These are phyloP conservation scores for Datura wrightii DNA, from an alignment of 257 asterid genomes.

Conservation along the genomic window DNA sequence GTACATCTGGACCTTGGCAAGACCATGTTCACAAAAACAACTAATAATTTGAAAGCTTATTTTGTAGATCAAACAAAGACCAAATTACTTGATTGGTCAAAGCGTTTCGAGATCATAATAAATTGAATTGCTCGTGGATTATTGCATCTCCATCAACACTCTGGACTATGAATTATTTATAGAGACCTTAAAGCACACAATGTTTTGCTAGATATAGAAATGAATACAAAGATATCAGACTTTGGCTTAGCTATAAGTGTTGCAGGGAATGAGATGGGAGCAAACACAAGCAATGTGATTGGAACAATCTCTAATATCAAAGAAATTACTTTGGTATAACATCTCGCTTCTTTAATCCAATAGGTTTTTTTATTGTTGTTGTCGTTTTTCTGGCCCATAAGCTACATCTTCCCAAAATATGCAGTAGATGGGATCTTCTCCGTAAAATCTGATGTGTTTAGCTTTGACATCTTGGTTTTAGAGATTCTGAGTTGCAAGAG, in stretches of 20 bases:
- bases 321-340: neutral
- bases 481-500: constrained; percentile 40
- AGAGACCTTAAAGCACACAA: constrained; percentile 45
- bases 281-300: constrained; percentile 39
- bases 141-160: constrained; percentile 46
- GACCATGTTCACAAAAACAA: neutral
- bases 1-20: neutral
- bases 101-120: constrained; percentile 38
- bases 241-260: constrained; percentile 42
- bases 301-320: constrained; percentile 30
- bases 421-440: constrained; percentile 42
- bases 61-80: constrained; percentile 38
- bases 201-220: constrained; percentile 39
- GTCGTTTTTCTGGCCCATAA: constrained; percentile 21
- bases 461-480: constrained; percentile 42
- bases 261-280: constrained; percentile 44
- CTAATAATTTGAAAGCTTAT: neutral
- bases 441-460: constrained; percentile 41
- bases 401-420: constrained; percentile 49
- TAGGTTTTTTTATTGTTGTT: neutral
- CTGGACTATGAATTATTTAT: constrained; percentile 42
- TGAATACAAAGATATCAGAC: constrained; percentile 47
- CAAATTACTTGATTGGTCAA: constrained; percentile 39
- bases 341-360: neutral
- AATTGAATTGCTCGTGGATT: constrained; percentile 46